A percentile compares a stretch with the other conserved stretches of the same genome.
phyloP scores from a whole-genome alignment of 2,329 filamentous ascomycete species.

The Apiospora sp. region DNA sequence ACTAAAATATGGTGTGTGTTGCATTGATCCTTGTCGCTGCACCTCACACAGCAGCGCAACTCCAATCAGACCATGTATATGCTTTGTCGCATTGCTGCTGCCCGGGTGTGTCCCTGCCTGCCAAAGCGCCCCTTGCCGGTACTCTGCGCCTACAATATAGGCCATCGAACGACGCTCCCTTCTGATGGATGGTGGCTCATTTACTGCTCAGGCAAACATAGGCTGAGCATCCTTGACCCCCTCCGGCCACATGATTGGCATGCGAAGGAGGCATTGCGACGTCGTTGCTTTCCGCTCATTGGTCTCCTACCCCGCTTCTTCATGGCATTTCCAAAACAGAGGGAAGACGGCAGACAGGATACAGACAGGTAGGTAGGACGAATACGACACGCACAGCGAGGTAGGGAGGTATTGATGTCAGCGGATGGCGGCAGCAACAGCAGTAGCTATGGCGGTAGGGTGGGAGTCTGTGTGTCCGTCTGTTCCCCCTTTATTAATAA shows the following conservation, averaged over 20 bases:
- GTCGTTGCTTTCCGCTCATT: background rate
- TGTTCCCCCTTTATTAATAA: conserved; percentile 17
- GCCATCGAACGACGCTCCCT: conserved; percentile 2
- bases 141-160: conserved; percentile 11
- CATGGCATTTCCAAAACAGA: conserved; percentile 12
- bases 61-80: conserved; percentile 14
- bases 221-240: conserved; percentile 7
- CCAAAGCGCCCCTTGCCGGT: background rate
- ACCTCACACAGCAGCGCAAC: background rate
- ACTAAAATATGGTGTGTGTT: background rate
- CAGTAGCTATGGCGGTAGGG: background rate
- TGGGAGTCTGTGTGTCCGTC: background rate
- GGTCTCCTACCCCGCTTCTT: conserved; percentile 7
- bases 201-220: conserved; percentile 5
- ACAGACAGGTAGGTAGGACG: conserved; percentile 1
- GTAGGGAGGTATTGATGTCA: background rate
- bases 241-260: conserved; percentile 4
- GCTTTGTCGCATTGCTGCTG: conserved; percentile 13
- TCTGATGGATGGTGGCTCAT: conserved; percentile 14
- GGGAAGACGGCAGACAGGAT: background rate
- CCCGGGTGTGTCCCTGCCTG: background rate
- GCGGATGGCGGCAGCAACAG: background rate
- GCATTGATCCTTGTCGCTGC: conserved; percentile 18
- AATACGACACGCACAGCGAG: background rate
- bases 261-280: conserved; percentile 12